A percentile compares a stretch with the other conserved stretches of the same genome.
These are phyloP conservation scores for Sclerotinia subarctica DNA, from an alignment of 2,329 filamentous ascomycete species.

Conservation along the genomic window DNA sequence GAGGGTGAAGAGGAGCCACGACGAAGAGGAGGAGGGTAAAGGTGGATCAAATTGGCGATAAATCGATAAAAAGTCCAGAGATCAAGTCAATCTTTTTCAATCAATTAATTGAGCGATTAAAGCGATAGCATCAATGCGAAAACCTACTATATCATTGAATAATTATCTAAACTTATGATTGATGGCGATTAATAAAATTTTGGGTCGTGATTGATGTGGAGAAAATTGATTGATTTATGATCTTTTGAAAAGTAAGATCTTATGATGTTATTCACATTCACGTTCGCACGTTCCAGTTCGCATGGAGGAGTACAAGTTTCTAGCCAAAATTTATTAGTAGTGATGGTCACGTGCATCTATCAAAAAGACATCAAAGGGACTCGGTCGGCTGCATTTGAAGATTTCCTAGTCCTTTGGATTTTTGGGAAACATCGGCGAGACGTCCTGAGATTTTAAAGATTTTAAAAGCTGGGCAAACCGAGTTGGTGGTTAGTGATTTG, in stretches of 20 bases:
- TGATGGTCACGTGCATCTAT: background rate
- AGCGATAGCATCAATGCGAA: constrained; percentile 2
- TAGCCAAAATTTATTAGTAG: background rate
- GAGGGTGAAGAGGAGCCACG: constrained; percentile 55
- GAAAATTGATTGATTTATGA: constrained; percentile 9
- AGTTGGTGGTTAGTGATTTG: background rate
- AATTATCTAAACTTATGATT: background rate
- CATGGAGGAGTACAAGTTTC: background rate
- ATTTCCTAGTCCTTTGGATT: background rate
- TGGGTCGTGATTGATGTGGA: background rate
- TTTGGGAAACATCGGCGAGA: background rate
- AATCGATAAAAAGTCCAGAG: background rate
- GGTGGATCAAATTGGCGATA: constrained; percentile 17
- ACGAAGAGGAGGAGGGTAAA: constrained; percentile 24
- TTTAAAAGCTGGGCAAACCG: no score
- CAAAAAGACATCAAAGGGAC: background rate
- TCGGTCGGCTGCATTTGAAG: background rate
- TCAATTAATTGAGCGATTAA: constrained; percentile 6
- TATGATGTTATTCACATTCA: constrained; percentile 17
- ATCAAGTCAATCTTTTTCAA: constrained; percentile 6
- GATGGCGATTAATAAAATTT: background rate
- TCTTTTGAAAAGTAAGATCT: background rate
- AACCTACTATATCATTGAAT: background rate
- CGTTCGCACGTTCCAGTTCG: background rate
- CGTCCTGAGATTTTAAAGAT: no score